These are phyloP conservation scores for Aspergillus intermedius DNA, from an alignment of 2,329 filamentous ascomycete species.

Conservation along the genomic window DNA sequence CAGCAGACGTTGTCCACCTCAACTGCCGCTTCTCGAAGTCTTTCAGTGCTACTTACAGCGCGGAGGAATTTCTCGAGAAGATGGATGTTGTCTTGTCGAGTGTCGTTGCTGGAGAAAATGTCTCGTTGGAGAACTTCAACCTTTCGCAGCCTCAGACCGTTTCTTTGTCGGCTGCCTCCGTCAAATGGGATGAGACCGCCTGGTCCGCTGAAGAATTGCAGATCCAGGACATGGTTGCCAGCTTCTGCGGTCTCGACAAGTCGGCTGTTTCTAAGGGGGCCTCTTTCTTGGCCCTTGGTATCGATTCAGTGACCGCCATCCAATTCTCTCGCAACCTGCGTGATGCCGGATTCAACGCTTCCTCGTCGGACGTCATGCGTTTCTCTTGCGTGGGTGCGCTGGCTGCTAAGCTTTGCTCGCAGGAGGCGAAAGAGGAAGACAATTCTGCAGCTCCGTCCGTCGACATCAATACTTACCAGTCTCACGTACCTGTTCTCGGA, in stretches of 20 bases:
- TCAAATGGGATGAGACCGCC: constrained; percentile 12
- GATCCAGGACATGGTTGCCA: constrained; percentile 17
- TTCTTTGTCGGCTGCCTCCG: background rate
- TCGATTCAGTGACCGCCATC: constrained; percentile 29
- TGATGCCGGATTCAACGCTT: constrained; percentile 18
- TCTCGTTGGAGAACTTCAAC: constrained; percentile 19
- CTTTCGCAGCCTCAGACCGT: constrained; percentile 6
- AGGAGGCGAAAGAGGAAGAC: constrained; percentile 2
- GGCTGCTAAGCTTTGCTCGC: constrained; percentile 10
- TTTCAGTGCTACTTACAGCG: constrained; percentile 17
- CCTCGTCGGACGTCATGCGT: constrained; percentile 31
- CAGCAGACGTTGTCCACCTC: constrained; percentile 16
- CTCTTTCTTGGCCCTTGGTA: constrained; percentile 27
- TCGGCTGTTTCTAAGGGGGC: constrained; percentile 21
- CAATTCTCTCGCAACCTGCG: constrained; percentile 27
- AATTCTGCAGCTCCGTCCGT: background rate
- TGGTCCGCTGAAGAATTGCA: constrained; percentile 19
- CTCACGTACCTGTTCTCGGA: constrained; percentile 11
- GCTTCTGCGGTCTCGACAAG: constrained; percentile 18
- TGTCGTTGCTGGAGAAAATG: constrained; percentile 17
- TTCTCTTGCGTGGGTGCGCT: constrained; percentile 25
- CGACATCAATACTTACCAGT: constrained; percentile 5
- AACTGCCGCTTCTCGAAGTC: constrained; percentile 20
- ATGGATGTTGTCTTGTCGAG: constrained; percentile 25
- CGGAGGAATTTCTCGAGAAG: constrained; percentile 24